Evolutionary conservation across 2,329 filamentous ascomycete genomes (phyloP).

Genomic region (Ascochyta fabae): DNA sequence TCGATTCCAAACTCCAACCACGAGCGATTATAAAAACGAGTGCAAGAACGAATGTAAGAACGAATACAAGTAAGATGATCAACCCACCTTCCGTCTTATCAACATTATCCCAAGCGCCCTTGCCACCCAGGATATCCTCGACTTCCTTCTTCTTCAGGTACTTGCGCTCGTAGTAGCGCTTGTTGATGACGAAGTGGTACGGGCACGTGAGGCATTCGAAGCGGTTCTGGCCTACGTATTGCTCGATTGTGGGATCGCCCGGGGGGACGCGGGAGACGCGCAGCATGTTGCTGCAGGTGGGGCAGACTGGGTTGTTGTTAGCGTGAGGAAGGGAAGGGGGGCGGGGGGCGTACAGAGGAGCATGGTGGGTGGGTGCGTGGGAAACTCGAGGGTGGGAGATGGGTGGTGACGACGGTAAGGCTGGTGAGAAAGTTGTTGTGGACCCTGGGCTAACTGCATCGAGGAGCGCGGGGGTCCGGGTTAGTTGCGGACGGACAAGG

Average conservation of each 20-base stretch:
- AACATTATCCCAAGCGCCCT: slow-evolving; percentile 88
- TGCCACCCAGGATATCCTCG: slow-evolving; percentile 88
- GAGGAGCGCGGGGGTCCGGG: slow-evolving; percentile 34
- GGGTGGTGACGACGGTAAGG: not conserved
- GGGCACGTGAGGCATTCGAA: slow-evolving; percentile 96
- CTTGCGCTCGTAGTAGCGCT: slow-evolving; percentile 81
- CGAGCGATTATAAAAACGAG: too few species aligned
- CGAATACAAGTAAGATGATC: too few species aligned
- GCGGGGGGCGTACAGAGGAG: slow-evolving; percentile 64
- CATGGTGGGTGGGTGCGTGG: slow-evolving; percentile 54
- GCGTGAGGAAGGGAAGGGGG: not conserved
- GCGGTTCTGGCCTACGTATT: slow-evolving; percentile 66
- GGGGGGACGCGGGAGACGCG: slow-evolving; percentile 66
- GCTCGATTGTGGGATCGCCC: slow-evolving; percentile 47
- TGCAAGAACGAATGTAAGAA: too few species aligned
- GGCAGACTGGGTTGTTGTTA: slow-evolving; percentile 66
- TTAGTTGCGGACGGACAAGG: not conserved
- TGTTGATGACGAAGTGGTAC: slow-evolving; percentile 83
- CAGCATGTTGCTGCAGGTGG: slow-evolving; percentile 82
- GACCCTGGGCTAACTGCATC: slow-evolving; percentile 19
- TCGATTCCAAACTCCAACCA: too few species aligned
- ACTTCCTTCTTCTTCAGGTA: slow-evolving; percentile 82
- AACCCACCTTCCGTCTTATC: slow-evolving; percentile 72
- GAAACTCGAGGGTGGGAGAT: not conserved
- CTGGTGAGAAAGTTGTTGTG: slow-evolving; percentile 38